Percentiles rank a stretch among this genome's conserved stretches.
Conservation (phyloP, 2,329 filamentous ascomycete genomes). For the Penicillium corylophilum region DNA sequence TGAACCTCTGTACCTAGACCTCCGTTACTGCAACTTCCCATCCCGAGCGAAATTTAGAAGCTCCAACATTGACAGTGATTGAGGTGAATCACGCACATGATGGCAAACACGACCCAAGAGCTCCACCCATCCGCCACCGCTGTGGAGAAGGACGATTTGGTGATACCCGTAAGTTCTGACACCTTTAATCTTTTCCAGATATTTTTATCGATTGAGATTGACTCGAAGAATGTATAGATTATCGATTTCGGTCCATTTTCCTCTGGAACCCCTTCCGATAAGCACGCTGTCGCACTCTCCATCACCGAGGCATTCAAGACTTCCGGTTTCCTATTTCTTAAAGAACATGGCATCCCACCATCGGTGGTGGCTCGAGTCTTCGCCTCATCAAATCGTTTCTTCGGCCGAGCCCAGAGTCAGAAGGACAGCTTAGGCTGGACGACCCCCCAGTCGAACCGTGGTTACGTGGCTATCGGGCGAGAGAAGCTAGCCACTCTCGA, state of each 20-base stretch:
- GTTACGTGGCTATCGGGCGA: constrained; percentile 68
- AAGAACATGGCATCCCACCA: constrained; percentile 69
- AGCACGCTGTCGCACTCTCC: constrained; percentile 64
- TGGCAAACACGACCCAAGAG: constrained; percentile 12
- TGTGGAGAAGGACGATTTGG: constrained; percentile 45
- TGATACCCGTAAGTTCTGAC: constrained; percentile 41
- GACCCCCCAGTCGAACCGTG: constrained; percentile 69
- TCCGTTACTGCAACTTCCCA: not conserved
- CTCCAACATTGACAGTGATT: not conserved
- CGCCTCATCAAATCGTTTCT: constrained; percentile 67
- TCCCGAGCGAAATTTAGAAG: not conserved
- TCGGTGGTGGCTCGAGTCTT: constrained; percentile 64
- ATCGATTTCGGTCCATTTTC: constrained; percentile 78
- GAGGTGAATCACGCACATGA: not conserved
- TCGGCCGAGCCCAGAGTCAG: constrained; percentile 59
- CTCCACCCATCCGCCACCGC: constrained; percentile 29
- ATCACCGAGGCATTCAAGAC: constrained; percentile 79
- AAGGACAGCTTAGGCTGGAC: constrained; percentile 71
- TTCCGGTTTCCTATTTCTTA: constrained; percentile 86
- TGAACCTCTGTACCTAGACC: not conserved
- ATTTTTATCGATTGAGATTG: not conserved
- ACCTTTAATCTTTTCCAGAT: too few relatives aligned
- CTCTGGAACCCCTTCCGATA: constrained; percentile 59
- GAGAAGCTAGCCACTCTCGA: constrained; percentile 67
- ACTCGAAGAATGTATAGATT: constrained; percentile 50